phyloP scores from a whole-genome alignment of 2,329 filamentous ascomycete genomes.

The Daldinia sp. region DNA sequence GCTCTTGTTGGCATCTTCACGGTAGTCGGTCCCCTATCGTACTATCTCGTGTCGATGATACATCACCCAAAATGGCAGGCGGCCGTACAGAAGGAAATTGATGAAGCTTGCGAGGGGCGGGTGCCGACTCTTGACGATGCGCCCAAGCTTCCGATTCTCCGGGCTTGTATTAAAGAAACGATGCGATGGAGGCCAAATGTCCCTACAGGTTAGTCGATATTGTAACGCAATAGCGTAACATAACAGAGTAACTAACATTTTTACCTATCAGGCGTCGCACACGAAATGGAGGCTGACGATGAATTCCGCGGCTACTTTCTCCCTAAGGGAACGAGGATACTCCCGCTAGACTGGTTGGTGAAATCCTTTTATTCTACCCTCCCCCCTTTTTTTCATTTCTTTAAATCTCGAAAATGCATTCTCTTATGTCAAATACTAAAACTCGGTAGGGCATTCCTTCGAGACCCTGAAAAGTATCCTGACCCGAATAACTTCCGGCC shows the following conservation, averaged over 20 bases:
- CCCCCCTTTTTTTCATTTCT: background rate
- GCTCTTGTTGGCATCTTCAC: conserved; percentile 56
- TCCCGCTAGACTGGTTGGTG: conserved; percentile 56
- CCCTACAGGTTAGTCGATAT: conserved; percentile 51
- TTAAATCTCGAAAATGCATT: background rate
- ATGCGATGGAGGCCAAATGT: conserved; percentile 63
- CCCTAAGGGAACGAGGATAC: conserved; percentile 60
- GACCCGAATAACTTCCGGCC: conserved; percentile 64
- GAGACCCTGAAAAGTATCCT: conserved; percentile 64
- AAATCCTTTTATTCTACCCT: too few relatives aligned
- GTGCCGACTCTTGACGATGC: conserved; percentile 59
- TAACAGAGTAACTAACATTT: conserved; percentile 23
- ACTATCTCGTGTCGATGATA: conserved; percentile 59
- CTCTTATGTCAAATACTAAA: conserved; percentile 17
- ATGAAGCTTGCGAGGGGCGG: conserved; percentile 57
- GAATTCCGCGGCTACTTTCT: conserved; percentile 63
- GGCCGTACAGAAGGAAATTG: conserved; percentile 59
- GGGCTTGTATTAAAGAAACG: conserved; percentile 61
- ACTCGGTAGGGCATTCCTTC: conserved; percentile 60
- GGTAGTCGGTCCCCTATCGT: conserved; percentile 53
- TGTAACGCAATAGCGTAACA: too few relatives aligned
- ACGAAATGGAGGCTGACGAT: conserved; percentile 64
- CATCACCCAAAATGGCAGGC: conserved; percentile 62
- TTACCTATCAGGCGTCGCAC: conserved; percentile 58
- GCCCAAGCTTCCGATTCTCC: conserved; percentile 57